Evolutionary conservation across 768 basidiomycete genomes (phyloP), one percentile per base, ranked within the genome.

Genomic region (Boletus rubropictus): DNA sequence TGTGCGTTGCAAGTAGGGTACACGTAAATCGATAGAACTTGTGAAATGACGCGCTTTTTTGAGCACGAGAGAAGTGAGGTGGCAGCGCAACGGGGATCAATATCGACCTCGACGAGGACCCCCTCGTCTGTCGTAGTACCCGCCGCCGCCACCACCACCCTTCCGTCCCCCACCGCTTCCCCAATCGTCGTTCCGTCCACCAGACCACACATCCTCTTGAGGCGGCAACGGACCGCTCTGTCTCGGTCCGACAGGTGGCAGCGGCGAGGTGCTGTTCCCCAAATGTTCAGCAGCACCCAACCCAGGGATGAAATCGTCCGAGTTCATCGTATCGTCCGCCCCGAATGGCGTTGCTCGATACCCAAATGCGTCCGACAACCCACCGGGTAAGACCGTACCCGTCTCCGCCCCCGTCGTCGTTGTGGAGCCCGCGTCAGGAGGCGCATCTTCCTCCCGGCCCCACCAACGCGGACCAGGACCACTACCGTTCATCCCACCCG

Each of bases 301-400:
- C 1, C 85, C 86, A 24, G 86, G 86, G 17, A 86, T 80, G 51
- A 74, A 72, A 50, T 81, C 81, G 36, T 84, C 84, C 40, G 61
- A 62, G n/a, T 58, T 67, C 42, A 61, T 68, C 40, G 43, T 39
- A 24, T 62, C 64, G 31, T 59, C 65, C 24, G 45, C 48, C 28
- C 55, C 59, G 35, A 66, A 61, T 32, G 51, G 32, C 15, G 37
- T 22, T 18, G 63, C 62, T 4, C 63, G 61, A 12, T 59, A 57
- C 44, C 63, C 54, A 14, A 55, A 55, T 17, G 55, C 58, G 7
- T 54, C 60, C 7, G 51, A 44, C 29, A 57, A 2, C 18, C 46
- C 56, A 8, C 58, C 55, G 4, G 54, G 53, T 1, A 60, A 17
- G 42, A 42, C 14, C 47, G 59, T 42, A 4, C 57, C 61, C 22